Evolutionary conservation across 2,329 filamentous ascomycete genomes (phyloP).

Genomic region (Monosporascus sp.): DNA sequence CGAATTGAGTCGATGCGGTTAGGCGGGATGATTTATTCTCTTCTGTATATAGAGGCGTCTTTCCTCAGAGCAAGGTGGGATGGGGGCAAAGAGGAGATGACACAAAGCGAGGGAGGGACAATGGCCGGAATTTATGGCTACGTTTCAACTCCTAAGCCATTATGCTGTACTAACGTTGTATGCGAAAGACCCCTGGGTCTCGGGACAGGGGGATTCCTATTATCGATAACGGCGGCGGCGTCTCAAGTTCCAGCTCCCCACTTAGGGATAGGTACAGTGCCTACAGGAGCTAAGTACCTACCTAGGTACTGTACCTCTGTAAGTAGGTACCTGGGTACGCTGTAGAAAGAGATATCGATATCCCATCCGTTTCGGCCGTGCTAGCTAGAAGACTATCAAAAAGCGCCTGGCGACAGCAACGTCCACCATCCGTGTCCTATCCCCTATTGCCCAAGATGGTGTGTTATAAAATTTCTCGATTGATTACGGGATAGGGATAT

Average conservation of each 20-base stretch:
- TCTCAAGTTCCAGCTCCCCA: background rate
- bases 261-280: background rate
- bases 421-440: background rate
- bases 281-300: no score
- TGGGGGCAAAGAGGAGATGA: background rate
- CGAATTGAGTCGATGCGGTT: background rate
- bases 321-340: no score
- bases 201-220: no score
- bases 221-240: background rate
- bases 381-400: background rate
- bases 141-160: background rate
- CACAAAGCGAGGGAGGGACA: background rate
- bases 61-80: background rate
- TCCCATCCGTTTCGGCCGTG: no score
- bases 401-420: background rate
- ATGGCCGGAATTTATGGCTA: background rate
- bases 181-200: background rate
- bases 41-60: background rate
- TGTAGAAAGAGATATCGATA: no score
- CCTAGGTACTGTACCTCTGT: no score
- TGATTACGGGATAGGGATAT: background rate
- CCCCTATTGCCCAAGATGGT: constrained; percentile 9
- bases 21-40: background rate
- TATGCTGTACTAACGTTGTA: background rate
- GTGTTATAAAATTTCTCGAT: background rate